Conservation (phyloP, 345 rosid genomes). For the Nephelium lappaceum region DNA sequence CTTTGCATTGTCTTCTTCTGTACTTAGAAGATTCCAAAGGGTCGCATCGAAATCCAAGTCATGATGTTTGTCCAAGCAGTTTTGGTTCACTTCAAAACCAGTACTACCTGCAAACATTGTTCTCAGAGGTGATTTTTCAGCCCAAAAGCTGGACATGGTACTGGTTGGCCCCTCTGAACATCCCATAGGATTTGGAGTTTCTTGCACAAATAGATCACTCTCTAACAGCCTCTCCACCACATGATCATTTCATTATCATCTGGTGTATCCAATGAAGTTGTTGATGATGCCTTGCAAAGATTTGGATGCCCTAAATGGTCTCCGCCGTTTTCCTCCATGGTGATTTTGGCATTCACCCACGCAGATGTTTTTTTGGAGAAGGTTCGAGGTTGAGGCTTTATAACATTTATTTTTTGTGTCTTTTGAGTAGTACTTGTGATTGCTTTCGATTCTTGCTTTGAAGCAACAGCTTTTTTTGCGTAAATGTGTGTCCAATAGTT, state of each 20-base stretch:
- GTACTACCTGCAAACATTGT: no score
- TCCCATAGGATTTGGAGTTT: not conserved
- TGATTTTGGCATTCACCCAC: not conserved
- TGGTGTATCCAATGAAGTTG: not conserved
- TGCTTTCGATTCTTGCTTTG: not conserved
- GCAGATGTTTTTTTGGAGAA: slow-evolving; percentile 15
- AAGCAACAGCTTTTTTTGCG: slow-evolving; percentile 8
- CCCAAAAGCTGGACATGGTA: no score
- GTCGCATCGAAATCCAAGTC: no score
- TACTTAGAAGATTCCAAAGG: no score
- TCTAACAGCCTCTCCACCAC: slow-evolving; percentile 11
- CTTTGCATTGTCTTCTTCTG: no score
- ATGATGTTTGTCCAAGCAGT: no score
- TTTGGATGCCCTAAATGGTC: slow-evolving; percentile 25
- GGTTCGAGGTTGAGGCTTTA: slow-evolving; percentile 32
- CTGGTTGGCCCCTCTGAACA: not conserved
- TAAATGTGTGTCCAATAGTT: slow-evolving; percentile 32
- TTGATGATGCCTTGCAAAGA: slow-evolving; percentile 24
- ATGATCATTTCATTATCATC: not conserved
- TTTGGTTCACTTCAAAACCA: no score
- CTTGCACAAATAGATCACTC: not conserved
- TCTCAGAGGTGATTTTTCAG: no score
- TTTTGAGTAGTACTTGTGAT: not conserved
- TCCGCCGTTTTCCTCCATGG: slow-evolving; percentile 38
- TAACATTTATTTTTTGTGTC: slow-evolving; percentile 12